A percentile compares a stretch with the other conserved stretches of the same genome.
Conservation (phyloP, 805 yeast genomes). For the Ogataea ganodermae region DNA sequence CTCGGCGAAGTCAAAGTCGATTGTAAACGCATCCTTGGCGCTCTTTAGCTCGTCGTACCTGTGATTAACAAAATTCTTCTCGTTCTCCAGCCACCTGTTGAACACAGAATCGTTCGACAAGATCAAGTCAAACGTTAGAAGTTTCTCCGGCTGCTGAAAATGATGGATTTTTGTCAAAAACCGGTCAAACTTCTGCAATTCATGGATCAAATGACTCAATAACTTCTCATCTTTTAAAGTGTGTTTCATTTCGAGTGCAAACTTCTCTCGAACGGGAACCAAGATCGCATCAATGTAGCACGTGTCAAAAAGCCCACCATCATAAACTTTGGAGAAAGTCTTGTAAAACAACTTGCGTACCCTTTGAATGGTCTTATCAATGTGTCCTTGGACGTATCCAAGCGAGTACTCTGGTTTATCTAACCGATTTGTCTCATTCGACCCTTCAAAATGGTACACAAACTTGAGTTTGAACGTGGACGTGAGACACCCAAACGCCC, state of each 20-base stretch:
- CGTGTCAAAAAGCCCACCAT: conserved; percentile 25
- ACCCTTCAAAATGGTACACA: conserved; percentile 59
- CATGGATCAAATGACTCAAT: conserved; percentile 59
- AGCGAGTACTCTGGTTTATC: conserved; percentile 77
- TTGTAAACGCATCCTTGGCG: conserved; percentile 50
- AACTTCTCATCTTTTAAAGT: conserved; percentile 42
- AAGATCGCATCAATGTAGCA: conserved; percentile 50
- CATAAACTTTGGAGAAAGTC: conserved; percentile 27
- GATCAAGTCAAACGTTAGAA: conserved; percentile 32
- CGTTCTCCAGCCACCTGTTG: conserved; percentile 55
- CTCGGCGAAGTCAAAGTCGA: conserved; percentile 58
- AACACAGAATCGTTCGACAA: conserved; percentile 33
- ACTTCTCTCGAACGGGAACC: conserved; percentile 47
- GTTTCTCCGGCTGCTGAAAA: conserved; percentile 36
- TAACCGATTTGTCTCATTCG: conserved; percentile 59
- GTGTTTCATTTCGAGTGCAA: conserved; percentile 32
- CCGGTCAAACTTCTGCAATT: conserved; percentile 59
- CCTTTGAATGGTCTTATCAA: conserved; percentile 32
- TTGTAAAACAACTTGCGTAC: conserved; percentile 35
- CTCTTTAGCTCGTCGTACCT: conserved; percentile 55
- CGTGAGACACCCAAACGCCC: conserved; percentile 52
- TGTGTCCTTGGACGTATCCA: conserved; percentile 46
- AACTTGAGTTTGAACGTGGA: conserved; percentile 52
- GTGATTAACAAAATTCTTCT: conserved; percentile 49
- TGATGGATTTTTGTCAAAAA: conserved; percentile 43